A percentile compares a stretch with the other conserved stretches of the same genome.
These are phyloP conservation scores for Starmerella apis DNA, from an alignment of 805 yeast genomes.

Conservation along the genomic window DNA sequence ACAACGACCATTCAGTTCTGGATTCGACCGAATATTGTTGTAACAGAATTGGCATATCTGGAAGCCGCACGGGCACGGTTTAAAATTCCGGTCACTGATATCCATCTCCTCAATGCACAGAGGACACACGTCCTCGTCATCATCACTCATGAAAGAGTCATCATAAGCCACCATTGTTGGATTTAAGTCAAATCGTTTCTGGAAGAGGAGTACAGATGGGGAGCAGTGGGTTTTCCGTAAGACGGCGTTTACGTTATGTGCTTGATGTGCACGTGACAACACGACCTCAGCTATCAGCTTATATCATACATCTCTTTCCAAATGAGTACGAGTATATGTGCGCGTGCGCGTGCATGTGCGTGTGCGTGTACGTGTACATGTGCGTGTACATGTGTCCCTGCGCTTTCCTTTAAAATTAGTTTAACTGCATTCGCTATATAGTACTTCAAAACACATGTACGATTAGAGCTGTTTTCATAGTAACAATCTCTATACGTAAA, in stretches of 20 bases:
- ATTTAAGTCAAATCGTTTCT: not conserved
- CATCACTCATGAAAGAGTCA: constrained; percentile 54
- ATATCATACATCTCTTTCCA: too few relatives aligned
- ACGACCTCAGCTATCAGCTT: too few relatives aligned
- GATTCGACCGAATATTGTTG: constrained; percentile 89
- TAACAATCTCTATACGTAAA: too few relatives aligned
- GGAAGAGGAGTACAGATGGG: not conserved
- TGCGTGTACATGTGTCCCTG: too few relatives aligned
- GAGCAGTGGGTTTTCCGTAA: not conserved
- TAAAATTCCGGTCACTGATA: constrained; percentile 87
- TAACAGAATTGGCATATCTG: constrained; percentile 97
- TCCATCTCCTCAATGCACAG: constrained; percentile 97
- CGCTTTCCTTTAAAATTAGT: too few relatives aligned
- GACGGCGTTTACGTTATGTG: not conserved
- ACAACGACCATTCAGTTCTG: constrained; percentile 89
- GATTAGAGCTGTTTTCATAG: too few relatives aligned
- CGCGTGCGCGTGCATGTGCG: too few relatives aligned
- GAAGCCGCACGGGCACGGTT: constrained; percentile 99
- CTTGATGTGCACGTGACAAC: too few relatives aligned
- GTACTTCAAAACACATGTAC: too few relatives aligned
- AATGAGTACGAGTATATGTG: too few relatives aligned
- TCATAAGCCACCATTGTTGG: constrained; percentile 30
- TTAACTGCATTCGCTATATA: too few relatives aligned
- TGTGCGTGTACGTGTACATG: too few relatives aligned
- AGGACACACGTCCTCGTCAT: constrained; percentile 76